Conservation (phyloP, 1,284 basidiomycete genomes). For the Trametes versicolor region DNA sequence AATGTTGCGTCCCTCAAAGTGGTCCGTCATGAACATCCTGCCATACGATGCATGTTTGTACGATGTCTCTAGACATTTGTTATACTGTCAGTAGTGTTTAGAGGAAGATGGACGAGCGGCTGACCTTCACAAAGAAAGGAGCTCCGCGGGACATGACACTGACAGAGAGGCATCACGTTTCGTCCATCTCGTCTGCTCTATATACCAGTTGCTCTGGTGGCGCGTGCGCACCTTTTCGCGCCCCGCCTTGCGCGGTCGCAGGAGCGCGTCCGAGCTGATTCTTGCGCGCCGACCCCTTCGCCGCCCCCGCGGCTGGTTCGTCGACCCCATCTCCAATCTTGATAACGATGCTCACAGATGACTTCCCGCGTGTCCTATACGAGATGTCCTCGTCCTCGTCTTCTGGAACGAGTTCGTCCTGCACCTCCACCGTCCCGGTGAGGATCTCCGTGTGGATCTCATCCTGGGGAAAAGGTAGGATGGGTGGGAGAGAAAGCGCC, state of each 20-base stretch:
- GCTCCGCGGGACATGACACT: background rate
- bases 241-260: background rate
- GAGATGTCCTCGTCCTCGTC: constrained; percentile 79
- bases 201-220: constrained; percentile 42
- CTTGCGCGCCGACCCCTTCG: constrained; percentile 33
- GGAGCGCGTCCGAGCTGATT: constrained; percentile 18
- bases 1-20: too few species aligned
- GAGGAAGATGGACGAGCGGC: background rate
- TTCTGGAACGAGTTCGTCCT: constrained; percentile 82
- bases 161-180: constrained; percentile 8
- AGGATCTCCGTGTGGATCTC: constrained; percentile 75
- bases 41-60: too few species aligned
- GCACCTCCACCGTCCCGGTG: constrained; percentile 81
- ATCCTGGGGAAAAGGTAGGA: constrained; percentile 73
- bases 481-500: constrained; percentile 74
- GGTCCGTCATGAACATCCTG: too few species aligned
- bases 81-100: too few species aligned
- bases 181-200: constrained; percentile 48
- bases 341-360: constrained; percentile 67
- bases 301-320: constrained; percentile 44
- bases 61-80: too few species aligned
- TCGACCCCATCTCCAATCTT: constrained; percentile 68
- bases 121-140: background rate
- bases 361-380: constrained; percentile 75
- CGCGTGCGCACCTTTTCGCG: constrained; percentile 14